A percentile compares a stretch with the other conserved stretches of the same genome.
phyloP scores from a whole-genome alignment of 208 protist species.

The Porcisia hertigi region DNA sequence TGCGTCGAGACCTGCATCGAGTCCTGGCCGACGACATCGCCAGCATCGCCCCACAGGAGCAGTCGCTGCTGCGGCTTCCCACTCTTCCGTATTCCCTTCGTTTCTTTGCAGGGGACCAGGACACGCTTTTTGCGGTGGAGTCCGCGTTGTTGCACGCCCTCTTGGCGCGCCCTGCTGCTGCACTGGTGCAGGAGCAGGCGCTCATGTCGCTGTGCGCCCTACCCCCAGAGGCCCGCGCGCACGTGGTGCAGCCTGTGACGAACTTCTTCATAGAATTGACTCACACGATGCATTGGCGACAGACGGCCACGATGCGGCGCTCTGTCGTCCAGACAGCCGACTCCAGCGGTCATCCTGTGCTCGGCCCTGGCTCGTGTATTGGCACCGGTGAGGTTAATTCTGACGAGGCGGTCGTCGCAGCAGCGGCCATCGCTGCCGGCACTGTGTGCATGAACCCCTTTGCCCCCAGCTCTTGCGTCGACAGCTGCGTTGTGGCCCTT shows the following conservation, averaged over 20 bases:
- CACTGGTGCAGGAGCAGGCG: conserved; percentile 57
- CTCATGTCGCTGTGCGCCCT: conserved; percentile 58
- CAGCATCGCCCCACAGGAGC: background rate
- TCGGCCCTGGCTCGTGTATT: background rate
- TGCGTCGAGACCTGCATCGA: conserved; percentile 23
- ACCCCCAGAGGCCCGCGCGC: conserved; percentile 45
- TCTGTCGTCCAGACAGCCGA: background rate
- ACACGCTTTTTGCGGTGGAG: conserved; percentile 58
- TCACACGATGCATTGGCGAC: conserved; percentile 20
- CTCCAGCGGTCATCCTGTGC: background rate
- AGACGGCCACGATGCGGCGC: conserved; percentile 24
- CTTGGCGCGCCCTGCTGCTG: conserved; percentile 7
- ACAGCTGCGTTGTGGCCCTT: conserved; percentile 1
- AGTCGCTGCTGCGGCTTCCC: conserved; percentile 14
- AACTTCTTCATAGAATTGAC: conserved; percentile 45
- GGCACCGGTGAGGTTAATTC: background rate
- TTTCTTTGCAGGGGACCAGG: conserved; percentile 38
- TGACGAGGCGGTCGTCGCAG: conserved; percentile 47
- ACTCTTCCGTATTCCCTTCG: conserved; percentile 52
- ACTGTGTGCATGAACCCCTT: conserved; percentile 35
- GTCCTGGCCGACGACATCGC: conserved; percentile 7
- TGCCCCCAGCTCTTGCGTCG: conserved; percentile 12
- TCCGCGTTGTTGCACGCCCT: conserved; percentile 43
- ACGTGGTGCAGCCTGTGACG: conserved; percentile 51
- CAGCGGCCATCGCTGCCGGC: conserved; percentile 47